Percentiles rank a stretch among this genome's conserved stretches.
phyloP scores from a whole-genome alignment of 2,329 filamentous ascomycete genomes.

The Fusarium miscanthi region DNA sequence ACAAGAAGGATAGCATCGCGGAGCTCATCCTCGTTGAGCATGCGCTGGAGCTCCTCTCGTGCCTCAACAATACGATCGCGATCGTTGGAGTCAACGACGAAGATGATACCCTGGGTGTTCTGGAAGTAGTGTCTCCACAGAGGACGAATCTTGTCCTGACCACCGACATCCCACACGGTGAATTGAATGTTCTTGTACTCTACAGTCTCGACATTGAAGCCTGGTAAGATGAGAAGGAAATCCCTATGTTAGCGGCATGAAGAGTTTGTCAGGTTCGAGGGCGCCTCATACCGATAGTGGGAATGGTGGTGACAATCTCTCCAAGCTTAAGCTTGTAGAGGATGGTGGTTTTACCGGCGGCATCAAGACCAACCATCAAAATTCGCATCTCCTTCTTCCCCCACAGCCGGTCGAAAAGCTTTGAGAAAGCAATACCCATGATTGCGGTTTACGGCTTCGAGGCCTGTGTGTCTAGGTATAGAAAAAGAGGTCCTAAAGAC shows the following conservation, averaged over 20 bases:
- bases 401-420: constrained; percentile 95
- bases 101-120: constrained; percentile 99
- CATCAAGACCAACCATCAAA: constrained; percentile 99
- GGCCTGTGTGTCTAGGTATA: constrained; percentile 45
- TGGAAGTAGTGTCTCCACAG: constrained; percentile 99
- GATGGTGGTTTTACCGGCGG: constrained; percentile 99
- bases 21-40: constrained; percentile 99
- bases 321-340: constrained; percentile 99
- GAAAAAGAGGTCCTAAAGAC: constrained; percentile 40
- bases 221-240: constrained; percentile 55
- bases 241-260: constrained; percentile 36
- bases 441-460: constrained; percentile 65
- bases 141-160: constrained; percentile 99
- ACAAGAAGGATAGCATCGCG: constrained; percentile 96
- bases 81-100: constrained; percentile 99
- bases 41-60: constrained; percentile 94
- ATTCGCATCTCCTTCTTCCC: constrained; percentile 99
- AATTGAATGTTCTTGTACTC: constrained; percentile 99
- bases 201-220: constrained; percentile 99
- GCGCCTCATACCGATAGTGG: constrained; percentile 81
- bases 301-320: constrained; percentile 98
- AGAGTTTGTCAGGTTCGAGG: background rate
- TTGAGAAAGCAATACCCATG: constrained; percentile 99
- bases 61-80: constrained; percentile 98
- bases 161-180: constrained; percentile 99